phyloP scores from a whole-genome alignment of 2,329 filamentous ascomycete species.

The Shiraia bambusicola region DNA sequence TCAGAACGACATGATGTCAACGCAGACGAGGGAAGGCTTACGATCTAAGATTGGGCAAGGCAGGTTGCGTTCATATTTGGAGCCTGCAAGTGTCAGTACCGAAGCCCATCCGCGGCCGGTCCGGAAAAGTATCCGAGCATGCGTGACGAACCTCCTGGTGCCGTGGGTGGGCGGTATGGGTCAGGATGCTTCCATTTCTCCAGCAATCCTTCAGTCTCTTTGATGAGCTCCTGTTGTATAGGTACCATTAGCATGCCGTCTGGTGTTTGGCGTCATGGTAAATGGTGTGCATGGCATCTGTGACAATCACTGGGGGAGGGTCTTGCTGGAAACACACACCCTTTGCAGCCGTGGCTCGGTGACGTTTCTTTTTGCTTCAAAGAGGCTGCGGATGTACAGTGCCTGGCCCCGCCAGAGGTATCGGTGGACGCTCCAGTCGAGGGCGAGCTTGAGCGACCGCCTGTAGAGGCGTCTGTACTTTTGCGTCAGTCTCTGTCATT shows the following conservation, averaged over 20 bases:
- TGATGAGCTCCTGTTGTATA: constrained; percentile 69
- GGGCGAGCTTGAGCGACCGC: constrained; percentile 85
- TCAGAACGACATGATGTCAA: constrained; percentile 15
- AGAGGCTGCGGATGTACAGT: constrained; percentile 90
- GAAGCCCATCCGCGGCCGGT: constrained; percentile 20
- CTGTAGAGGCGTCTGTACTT: constrained; percentile 75
- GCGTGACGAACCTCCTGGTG: constrained; percentile 74
- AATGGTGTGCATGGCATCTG: not conserved
- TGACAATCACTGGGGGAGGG: not conserved
- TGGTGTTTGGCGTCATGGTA: not conserved
- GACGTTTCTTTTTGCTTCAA: constrained; percentile 88
- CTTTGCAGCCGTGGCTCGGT: constrained; percentile 82
- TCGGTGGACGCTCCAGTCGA: constrained; percentile 94
- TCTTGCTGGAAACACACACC: constrained; percentile 53
- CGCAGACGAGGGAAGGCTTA: constrained; percentile 55
- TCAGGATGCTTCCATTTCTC: constrained; percentile 98
- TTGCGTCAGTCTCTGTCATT: constrained; percentile 29
- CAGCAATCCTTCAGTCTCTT: constrained; percentile 83
- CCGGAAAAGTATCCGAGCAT: constrained; percentile 21
- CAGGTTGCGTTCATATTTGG: constrained; percentile 94
- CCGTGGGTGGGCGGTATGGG: constrained; percentile 84
- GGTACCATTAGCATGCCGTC: constrained; percentile 23
- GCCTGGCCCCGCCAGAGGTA: constrained; percentile 95
- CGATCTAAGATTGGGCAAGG: constrained; percentile 76
- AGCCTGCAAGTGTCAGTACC: constrained; percentile 60